Evolutionary conservation across 257 asterid genomes (phyloP), one percentile per base, ranked within the genome.

Genomic region (Fraxinus pennsylvanica): DNA sequence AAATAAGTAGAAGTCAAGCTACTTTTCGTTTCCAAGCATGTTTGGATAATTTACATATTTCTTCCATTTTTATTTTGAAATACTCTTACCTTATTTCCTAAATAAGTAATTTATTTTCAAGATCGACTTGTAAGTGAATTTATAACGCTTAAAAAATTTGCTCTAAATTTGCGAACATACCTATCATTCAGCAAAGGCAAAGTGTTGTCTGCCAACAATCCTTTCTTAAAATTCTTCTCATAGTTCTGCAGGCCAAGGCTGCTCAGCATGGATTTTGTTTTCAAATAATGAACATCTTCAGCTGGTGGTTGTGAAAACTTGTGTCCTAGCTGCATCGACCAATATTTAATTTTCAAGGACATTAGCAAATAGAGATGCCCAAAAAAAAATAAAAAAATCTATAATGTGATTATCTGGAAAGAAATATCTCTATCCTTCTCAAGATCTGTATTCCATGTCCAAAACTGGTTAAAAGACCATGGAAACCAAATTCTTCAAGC

Each of bases 171-270:
- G 9, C 41, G 39, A 8, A 82, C 85, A 79, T 88, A 81, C 97
- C 92, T 88, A 72, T 92, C 97, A 27, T 81, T 91, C 70, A 92
- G 89, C 86, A 91, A 85, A 14, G 94, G 97, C 83, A 94, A 78
- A 25, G 97, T 92, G 87, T 19, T 82, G 82, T 94, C 98, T 0
- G 86, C 88, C 77, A 94, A 81, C 88, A 94, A 73, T 74, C 98
- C 98, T 78, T 67, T 91, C 91, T 92, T 94, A 65, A 94, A 94
- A 86, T 92, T 94, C 90, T 87, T 94, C 87, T 92, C 98, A 50
- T 92, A 94, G 82, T 81, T 89, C 85, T 91, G 92, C 79, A 94
- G 86, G 79, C 97, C 98, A 41, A 94, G 97, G 87, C 76, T 86
- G 74, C 83, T 79, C 29, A 92, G 74, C 88, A 94, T 76, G 21